Base-by-base conservation (phyloP, 148 eudicot species). In the Rhododendron henanense region DNA sequence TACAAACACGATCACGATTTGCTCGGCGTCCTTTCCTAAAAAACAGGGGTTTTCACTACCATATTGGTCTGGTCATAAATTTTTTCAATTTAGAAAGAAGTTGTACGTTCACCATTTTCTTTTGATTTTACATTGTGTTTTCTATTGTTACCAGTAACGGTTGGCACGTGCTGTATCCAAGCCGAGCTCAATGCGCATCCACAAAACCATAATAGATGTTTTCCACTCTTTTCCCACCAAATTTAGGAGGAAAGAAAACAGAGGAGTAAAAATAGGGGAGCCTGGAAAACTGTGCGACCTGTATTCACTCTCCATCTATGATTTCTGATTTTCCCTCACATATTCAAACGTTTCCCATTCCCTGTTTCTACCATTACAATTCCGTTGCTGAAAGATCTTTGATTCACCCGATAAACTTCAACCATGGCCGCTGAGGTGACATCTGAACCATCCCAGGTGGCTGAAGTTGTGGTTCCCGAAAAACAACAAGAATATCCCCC, bases 341-440 rank as follows among this genome's bases (percentile, higher is more conserved):
- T 10, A 11, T 33, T 48, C 35, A n/a, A 48, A 11, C 7, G 23
- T 25, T 79, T 79, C 5, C 50, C 37, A 21, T 25, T 25, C 61
- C 28, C 14, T 28, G 33, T 78, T 78, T 78, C 23, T 3, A 2
- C 44, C 57, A 45, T 47, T 79, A 10, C n/a, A 79, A 48, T 79
- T 79, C 18, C 9, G 18, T 69, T 3, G 75, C 75, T 4, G 37
- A 28, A 31, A 69, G 75, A 69, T 69, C 76, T 71, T 71, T 71
- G 37, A 71, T 31, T 71, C 13, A 13, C 39, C 50, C 1, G 33
- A 44, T 47, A 45, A 18, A 41, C 51, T 37, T 55, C 35, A 37
- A 87, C 45, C 79, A 90, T 90, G 92, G 87, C 92, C 47, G 86
- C 84, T 86, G 90, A 90, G 74, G 88, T 48, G 23, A 19, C 86